These are phyloP conservation scores for Silybum marianum DNA, from an alignment of 129 eudicot genomes.

Conservation along the genomic window DNA sequence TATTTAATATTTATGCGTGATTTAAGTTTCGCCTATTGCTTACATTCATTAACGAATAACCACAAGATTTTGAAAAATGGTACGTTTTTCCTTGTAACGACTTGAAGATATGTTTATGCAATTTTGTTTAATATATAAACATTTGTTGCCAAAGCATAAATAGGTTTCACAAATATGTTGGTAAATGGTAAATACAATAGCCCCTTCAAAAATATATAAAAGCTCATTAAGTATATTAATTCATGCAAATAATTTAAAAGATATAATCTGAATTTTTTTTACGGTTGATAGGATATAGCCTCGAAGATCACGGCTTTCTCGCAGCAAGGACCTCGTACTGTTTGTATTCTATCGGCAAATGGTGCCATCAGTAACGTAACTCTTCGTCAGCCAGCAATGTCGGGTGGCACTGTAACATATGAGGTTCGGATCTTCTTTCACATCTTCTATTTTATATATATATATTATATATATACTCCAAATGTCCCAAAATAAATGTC, in stretches of 20 bases:
- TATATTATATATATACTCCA: too few species aligned
- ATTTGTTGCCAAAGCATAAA: not conserved
- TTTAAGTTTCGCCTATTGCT: not conserved
- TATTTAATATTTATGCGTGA: not conserved
- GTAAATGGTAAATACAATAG: too few species aligned
- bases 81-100: not conserved
- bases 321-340: conserved; percentile 92
- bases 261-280: not conserved
- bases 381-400: conserved; percentile 86
- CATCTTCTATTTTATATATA: not conserved
- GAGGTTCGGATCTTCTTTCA: conserved; percentile 55
- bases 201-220: too few species aligned
- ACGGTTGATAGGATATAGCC: conserved; percentile 72
- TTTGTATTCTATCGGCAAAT: conserved; percentile 89
- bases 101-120: not conserved
- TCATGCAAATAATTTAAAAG: too few species aligned
- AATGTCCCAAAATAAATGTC: not conserved
- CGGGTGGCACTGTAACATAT: conserved; percentile 76
- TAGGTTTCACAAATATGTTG: too few species aligned
- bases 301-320: conserved; percentile 77
- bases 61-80: not conserved
- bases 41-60: not conserved
- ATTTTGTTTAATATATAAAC: not conserved
- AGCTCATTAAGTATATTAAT: too few species aligned
- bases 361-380: conserved; percentile 85